Evolutionary conservation across 768 basidiomycete genomes (phyloP), one percentile per base, ranked within the genome.

Genomic region (Panus rudis): DNA sequence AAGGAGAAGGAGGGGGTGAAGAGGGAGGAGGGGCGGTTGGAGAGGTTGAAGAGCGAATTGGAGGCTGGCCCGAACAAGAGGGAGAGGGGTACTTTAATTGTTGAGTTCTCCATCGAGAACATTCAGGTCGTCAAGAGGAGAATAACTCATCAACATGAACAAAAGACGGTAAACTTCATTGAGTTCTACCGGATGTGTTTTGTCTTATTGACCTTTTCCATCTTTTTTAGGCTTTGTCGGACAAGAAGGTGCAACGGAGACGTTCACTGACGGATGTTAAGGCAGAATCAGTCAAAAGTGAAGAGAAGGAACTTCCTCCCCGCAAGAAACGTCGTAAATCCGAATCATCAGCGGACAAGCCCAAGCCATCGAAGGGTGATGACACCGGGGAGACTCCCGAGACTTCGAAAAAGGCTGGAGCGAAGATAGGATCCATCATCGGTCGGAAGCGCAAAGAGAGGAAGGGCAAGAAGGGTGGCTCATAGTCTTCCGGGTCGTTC

Each of bases 31-130:
- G 60, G 66, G 13, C 66, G 79, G 52, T 58, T 79, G 35, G 77
- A 79, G 57, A 73, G 76, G 52, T 61, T 83, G 50, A 78, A 80
- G 54, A 70, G 70, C 20, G 78, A 81, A 55, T 59, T 75, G 34
- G 63, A 53, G 28, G 73, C 67, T 45, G 71, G 65, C 46, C 64
- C 60, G 14, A 69, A 68, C 34, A 76, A 70, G 28, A 67, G 67
- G 14, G 49, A 53, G 19, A 67, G 52, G 46, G 73, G 73, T 13
- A 70, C 78, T 4, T 62, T 96, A 48, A 83, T 94, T 54, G 79
- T 92, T n/a, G 93, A 98, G 65, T 96, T 96, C 63, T 92, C 91
- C 30, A 91, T 97, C 39, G 92, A 97, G 68, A 97, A 97, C 56
- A 68, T 89, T 16, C 86, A 92, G 63, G 90, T 93, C 23, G 81